Percentiles rank a stretch among this genome's conserved stretches.
phyloP scores from a whole-genome alignment of 1,284 basidiomycete genomes.

The Fomitopsis pinicola region DNA sequence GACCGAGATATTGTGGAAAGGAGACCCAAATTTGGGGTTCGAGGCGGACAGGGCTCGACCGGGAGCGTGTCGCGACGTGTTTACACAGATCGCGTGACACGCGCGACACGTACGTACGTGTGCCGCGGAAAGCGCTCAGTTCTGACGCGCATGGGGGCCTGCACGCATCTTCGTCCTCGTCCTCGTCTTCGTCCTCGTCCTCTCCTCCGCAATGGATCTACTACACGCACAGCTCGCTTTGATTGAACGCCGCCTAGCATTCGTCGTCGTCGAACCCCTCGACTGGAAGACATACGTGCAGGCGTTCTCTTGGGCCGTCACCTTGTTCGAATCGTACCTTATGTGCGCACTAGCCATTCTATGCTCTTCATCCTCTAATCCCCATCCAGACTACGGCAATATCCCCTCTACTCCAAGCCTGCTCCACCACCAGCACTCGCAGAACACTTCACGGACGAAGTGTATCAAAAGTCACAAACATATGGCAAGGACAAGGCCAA shows the following conservation, averaged over 20 bases:
- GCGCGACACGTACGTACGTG: too few relatives aligned
- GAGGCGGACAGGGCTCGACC: too few relatives aligned
- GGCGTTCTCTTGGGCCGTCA: conserved; percentile 73
- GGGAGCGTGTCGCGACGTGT: too few relatives aligned
- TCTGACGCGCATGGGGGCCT: too few relatives aligned
- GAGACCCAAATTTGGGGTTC: too few relatives aligned
- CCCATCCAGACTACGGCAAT: conserved; percentile 67
- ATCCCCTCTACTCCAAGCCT: conserved; percentile 75
- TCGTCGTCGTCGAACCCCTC: conserved; percentile 31
- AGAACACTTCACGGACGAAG: conserved; percentile 66
- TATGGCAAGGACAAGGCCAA: conserved; percentile 94
- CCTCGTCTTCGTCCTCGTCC: too few relatives aligned
- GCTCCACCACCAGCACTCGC: conserved; percentile 77
- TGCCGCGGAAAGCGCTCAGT: too few relatives aligned
- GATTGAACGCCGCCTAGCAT: conserved; percentile 44
- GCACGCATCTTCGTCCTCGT: too few relatives aligned
- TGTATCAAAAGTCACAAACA: conserved; percentile 84
- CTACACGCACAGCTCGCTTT: conserved; percentile 39
- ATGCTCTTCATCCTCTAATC: background rate
- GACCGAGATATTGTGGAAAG: too few relatives aligned
- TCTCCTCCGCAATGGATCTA: conserved; percentile 17
- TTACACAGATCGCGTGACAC: too few relatives aligned
- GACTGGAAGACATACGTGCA: conserved; percentile 42
- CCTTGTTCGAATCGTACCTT: conserved; percentile 80
- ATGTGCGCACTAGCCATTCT: conserved; percentile 43